Evolutionary conservation across 2,329 filamentous ascomycete genomes (phyloP).

Genomic region (Capronia americana): DNA sequence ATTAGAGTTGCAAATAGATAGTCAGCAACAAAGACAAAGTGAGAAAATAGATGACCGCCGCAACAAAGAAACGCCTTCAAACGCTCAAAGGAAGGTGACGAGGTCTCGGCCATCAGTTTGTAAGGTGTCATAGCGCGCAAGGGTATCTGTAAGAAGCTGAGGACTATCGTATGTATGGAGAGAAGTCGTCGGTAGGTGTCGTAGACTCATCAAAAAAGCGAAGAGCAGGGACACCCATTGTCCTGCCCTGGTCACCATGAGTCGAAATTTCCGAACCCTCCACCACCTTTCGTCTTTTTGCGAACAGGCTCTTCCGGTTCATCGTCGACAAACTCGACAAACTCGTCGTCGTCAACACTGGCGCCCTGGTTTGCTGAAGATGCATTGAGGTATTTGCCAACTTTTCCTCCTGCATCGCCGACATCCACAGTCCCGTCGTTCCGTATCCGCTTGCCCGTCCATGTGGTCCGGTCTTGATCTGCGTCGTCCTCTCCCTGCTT

Average conservation of each 20-base stretch:
- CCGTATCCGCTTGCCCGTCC: slow-evolving; percentile 91
- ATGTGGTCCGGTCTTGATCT: slow-evolving; percentile 75
- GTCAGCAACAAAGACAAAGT: not conserved
- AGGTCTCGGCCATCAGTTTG: not conserved
- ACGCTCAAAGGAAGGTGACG: not conserved
- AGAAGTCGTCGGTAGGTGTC: not conserved
- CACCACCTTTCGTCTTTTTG: slow-evolving; percentile 75
- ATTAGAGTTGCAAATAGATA: not conserved
- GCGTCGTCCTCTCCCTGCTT: slow-evolving; percentile 41
- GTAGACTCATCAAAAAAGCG: not conserved
- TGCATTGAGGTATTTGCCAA: slow-evolving; percentile 84
- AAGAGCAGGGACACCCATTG: not conserved
- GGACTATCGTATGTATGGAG: not conserved
- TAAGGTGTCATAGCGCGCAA: not conserved
- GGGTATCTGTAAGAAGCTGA: not conserved
- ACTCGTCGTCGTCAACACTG: slow-evolving; percentile 59
- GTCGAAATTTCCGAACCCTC: slow-evolving; percentile 95
- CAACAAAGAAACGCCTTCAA: not conserved
- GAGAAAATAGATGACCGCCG: not conserved
- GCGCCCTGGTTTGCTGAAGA: slow-evolving; percentile 36
- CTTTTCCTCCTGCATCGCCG: slow-evolving; percentile 55
- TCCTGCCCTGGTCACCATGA: slow-evolving; percentile 66
- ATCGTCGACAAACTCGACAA: slow-evolving; percentile 66
- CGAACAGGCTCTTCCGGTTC: slow-evolving; percentile 73
- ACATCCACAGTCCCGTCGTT: slow-evolving; percentile 65